Evolutionary conservation across 2,329 filamentous ascomycete species (phyloP).

Genomic region (Paracamarosporium sp.): DNA sequence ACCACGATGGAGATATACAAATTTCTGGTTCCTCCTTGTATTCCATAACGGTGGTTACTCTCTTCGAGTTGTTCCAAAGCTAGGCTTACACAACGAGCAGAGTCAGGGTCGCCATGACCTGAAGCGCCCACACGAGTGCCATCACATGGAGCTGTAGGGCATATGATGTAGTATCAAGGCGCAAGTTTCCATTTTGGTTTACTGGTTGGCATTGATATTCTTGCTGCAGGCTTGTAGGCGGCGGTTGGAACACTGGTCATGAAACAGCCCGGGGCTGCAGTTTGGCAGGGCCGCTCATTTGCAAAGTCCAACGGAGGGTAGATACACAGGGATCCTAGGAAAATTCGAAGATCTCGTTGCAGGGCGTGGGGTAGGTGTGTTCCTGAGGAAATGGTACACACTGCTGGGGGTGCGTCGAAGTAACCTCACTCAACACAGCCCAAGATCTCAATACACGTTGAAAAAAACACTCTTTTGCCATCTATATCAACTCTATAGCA

Average conservation of each 20-base stretch:
- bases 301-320: not conserved
- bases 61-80: not conserved
- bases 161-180: not conserved
- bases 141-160: not conserved
- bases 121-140: not conserved
- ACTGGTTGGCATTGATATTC: not conserved
- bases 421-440: too few species aligned
- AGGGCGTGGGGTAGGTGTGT: too few species aligned
- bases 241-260: not conserved
- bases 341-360: too few species aligned
- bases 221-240: not conserved
- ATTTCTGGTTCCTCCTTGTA: too few species aligned
- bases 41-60: too few species aligned
- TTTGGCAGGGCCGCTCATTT: not conserved
- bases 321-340: too few species aligned
- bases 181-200: not conserved
- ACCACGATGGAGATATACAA: too few species aligned
- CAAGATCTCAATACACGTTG: too few species aligned
- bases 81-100: not conserved
- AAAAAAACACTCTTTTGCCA: not conserved
- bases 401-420: too few species aligned
- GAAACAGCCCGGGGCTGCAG: not conserved
- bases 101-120: not conserved
- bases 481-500: not conserved
- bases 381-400: too few species aligned